Base-by-base conservation (phyloP, 495 filamentous ascomycete species). In the Aspergillus sparsus region DNA sequence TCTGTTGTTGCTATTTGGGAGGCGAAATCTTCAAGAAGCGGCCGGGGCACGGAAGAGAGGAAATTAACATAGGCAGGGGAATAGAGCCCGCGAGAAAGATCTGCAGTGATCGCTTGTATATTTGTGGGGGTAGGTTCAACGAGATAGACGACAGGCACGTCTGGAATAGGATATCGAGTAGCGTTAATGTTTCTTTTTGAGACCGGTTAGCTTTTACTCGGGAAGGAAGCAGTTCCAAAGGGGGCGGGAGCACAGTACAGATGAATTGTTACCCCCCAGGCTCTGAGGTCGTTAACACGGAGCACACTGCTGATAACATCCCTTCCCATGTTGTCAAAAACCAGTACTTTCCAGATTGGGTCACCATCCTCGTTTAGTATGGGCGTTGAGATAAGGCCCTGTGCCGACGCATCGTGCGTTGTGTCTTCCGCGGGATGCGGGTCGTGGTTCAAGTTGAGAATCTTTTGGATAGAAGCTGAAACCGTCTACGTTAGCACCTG, bases 11-110 rank as follows among this genome's bases (percentile, higher is more conserved):
- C 95, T 37, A 94, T 93, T 68, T 95, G 85, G 15, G 88, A 82
- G 7, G 93, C 95, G 70, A 98, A 98, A 62, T 98, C 93, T 79
- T 99, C 95, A 53, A 99, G 86, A 27, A 99, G 80, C 12, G 92
- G 89, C 51, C 95, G 84, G 2, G 94, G 91, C 62, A 99, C 89
- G 35, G 95, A 98, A 49, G 90, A 93, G 32, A 99, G 84, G 72
- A 98, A 98, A 77, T 99, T 99, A 72, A 99, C 85, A 67, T 97
- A 94, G 65, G 95, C 93, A 2, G 92, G 90, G 55, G 92, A 89
- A 74, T 99, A 99, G 32, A 99, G 83, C 42, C 85, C 87, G 59
- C 87, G 89, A 39, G 92, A 83, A 13, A 99, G 85, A 67, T 99
- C 95, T 49, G 80, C 81, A n/a, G 90, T 92, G 55, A 99, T 93